Conservation (phyloP, 225 moss, liverwort and hornwort species). For the Marchantia polymorpha region DNA sequence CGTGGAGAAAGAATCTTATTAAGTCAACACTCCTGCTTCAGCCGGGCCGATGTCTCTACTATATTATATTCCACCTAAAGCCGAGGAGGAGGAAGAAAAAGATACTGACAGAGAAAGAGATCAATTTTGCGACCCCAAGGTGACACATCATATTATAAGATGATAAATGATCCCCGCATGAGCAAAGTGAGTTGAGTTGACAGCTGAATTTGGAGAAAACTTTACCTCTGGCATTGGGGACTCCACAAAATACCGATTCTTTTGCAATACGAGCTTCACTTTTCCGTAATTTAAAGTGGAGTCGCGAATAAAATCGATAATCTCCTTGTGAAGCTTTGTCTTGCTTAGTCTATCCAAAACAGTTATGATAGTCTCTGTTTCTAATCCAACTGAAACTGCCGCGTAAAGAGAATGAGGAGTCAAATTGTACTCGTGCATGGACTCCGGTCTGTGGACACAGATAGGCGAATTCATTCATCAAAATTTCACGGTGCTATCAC, state of each 20-base stretch:
- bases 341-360: constrained; percentile 87
- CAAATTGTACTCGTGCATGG: constrained; percentile 96
- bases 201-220: not conserved
- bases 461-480: not conserved
- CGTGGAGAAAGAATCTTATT: no score
- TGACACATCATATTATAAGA: not conserved
- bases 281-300: constrained; percentile 91
- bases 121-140: no score
- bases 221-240: constrained; percentile 84
- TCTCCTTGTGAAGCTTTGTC: constrained; percentile 80
- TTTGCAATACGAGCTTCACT: constrained; percentile 94
- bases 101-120: not conserved
- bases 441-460: constrained; percentile 67
- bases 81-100: not conserved
- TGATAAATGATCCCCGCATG: not conserved
- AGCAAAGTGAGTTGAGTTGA: not conserved
- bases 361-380: constrained; percentile 92
- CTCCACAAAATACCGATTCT: constrained; percentile 97
- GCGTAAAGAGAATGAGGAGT: constrained; percentile 89
- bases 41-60: not conserved
- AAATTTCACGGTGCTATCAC: not conserved
- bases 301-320: constrained; percentile 73
- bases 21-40: no score
- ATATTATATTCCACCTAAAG: not conserved
- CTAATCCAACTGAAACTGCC: constrained; percentile 92